Percentiles rank a stretch among this genome's conserved stretches.
Evolutionary conservation across 768 basidiomycete genomes (phyloP).

Genomic region (Mrakia blollopis): DNA sequence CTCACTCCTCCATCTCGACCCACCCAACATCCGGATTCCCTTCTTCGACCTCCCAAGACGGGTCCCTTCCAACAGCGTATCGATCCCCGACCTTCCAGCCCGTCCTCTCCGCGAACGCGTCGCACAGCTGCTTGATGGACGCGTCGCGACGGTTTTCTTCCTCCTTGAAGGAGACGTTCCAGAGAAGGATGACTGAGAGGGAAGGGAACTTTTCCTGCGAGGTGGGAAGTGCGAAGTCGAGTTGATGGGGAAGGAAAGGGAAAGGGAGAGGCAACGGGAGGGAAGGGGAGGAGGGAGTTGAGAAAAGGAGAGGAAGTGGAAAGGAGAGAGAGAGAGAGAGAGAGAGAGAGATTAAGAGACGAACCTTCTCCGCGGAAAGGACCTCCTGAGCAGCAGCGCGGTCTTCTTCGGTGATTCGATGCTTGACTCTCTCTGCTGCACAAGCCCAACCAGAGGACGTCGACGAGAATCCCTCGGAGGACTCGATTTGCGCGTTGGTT

Average conservation of each 20-base stretch:
- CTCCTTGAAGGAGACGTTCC: constrained; percentile 24
- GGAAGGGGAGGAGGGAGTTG: neutral
- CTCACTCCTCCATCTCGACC: neutral
- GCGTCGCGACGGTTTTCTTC: neutral
- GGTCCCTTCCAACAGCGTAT: neutral
- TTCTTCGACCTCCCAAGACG: neutral
- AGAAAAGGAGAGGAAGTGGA: neutral
- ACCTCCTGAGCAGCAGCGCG: neutral
- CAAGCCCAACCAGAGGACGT: neutral
- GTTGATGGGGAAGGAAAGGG: neutral
- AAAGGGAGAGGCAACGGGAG: neutral
- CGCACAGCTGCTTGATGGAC: neutral
- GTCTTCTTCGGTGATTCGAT: constrained; percentile 21
- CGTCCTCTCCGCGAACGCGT: neutral
- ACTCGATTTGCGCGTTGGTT: neutral
- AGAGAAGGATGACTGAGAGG: constrained; percentile 13
- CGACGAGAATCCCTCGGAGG: neutral
- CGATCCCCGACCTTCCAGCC: constrained; percentile 6
- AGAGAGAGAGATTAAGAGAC: no score
- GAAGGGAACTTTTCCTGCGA: constrained; percentile 10
- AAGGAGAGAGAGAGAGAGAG: neutral
- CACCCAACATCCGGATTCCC: neutral
- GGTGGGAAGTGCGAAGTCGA: neutral
- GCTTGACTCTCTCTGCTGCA: neutral
- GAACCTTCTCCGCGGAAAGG: neutral